A percentile compares a stretch with the other conserved stretches of the same genome.
These are phyloP conservation scores for Trametes versicolor DNA, from an alignment of 1,284 basidiomycete species.

Conservation along the genomic window DNA sequence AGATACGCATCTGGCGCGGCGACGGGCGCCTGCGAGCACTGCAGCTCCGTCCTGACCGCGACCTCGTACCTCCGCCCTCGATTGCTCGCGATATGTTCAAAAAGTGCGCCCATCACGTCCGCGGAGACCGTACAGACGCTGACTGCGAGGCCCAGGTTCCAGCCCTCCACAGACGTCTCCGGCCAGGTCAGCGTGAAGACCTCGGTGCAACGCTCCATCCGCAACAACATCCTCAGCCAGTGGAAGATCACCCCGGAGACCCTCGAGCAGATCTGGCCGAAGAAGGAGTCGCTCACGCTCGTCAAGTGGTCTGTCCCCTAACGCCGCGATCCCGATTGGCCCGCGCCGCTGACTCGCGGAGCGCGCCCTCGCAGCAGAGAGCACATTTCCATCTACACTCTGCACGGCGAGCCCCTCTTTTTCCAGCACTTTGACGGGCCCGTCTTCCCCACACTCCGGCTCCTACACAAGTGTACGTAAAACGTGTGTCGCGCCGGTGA, in stretches of 20 bases:
- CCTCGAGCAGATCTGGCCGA: conserved; percentile 96
- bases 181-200: conserved; percentile 96
- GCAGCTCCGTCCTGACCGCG: conserved; percentile 10
- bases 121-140: conserved; percentile 11
- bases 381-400: conserved; percentile 92
- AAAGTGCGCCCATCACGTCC: conserved; percentile 51
- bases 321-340: conserved; percentile 26
- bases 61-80: conserved; percentile 2
- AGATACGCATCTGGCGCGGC: conserved; percentile 2
- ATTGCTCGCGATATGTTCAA: conserved; percentile 56
- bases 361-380: conserved; percentile 78
- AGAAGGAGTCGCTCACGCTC: conserved; percentile 94
- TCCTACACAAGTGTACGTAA: conserved; percentile 90
- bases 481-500: conserved; percentile 13
- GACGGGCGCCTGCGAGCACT: neutral
- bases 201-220: conserved; percentile 92
- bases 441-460: conserved; percentile 86
- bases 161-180: conserved; percentile 86
- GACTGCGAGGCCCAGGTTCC: conserved; percentile 67
- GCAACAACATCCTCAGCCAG: conserved; percentile 83
- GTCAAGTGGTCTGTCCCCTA: conserved; percentile 88
- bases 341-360: conserved; percentile 20
- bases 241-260: conserved; percentile 85
- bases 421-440: conserved; percentile 99
- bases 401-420: conserved; percentile 89